A percentile compares a stretch with the other conserved stretches of the same genome.
These are phyloP conservation scores for Claviceps paspali DNA, from an alignment of 2,329 filamentous ascomycete species.

Conservation along the genomic window DNA sequence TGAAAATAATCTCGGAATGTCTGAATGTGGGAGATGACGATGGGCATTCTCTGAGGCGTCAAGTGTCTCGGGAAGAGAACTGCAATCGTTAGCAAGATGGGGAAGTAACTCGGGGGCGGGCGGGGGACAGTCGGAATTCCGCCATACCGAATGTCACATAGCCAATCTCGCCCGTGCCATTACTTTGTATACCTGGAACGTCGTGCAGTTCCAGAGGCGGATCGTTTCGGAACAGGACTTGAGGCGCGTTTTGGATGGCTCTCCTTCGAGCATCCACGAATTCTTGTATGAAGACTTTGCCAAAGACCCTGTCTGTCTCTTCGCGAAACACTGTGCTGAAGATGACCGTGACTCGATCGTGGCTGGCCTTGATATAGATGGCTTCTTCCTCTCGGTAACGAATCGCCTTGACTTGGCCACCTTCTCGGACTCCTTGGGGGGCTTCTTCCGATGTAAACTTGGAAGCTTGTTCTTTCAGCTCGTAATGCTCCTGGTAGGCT, in stretches of 20 bases:
- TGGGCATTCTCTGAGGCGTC: conserved; percentile 74
- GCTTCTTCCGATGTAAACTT: conserved; percentile 90
- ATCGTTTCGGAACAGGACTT: conserved; percentile 92
- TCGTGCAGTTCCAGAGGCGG: conserved; percentile 82
- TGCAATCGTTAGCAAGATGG: conserved; percentile 23
- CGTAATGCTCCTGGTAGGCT: conserved; percentile 85
- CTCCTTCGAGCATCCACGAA: conserved; percentile 92
- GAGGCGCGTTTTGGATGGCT: conserved; percentile 94
- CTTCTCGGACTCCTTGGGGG: conserved; percentile 77
- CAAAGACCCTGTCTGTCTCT: conserved; percentile 93
- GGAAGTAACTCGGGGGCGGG: too few species aligned
- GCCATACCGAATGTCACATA: conserved; percentile 90
- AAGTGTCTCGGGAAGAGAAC: conserved; percentile 94
- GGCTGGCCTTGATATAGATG: conserved; percentile 95
- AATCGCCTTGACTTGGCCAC: conserved; percentile 85
- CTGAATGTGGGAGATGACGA: conserved; percentile 97
- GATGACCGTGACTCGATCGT: conserved; percentile 95
- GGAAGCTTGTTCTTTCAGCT: conserved; percentile 72
- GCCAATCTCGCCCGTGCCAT: conserved; percentile 72
- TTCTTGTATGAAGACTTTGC: conserved; percentile 96
- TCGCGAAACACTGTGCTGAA: conserved; percentile 98
- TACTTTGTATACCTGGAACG: conserved; percentile 65
- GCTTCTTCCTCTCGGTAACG: conserved; percentile 98
- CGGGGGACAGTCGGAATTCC: not conserved
- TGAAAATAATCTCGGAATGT: conserved; percentile 99